Base-by-base conservation (phyloP, 345 rosid species). In the Salix brachista region DNA sequence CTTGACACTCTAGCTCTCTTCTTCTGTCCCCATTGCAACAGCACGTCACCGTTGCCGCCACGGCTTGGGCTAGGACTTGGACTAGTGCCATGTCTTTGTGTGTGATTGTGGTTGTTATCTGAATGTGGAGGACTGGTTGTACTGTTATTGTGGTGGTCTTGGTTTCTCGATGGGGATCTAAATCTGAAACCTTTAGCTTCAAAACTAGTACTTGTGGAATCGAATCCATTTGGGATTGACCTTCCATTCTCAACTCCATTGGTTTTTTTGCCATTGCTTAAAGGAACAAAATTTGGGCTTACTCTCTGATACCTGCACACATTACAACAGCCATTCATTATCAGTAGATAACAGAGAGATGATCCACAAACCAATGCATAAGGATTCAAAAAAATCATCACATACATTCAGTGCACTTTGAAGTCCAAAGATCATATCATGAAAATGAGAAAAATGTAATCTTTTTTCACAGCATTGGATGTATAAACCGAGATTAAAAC, bases 11-110 rank as follows among this genome's bases (percentile, higher is more conserved):
- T 87, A 2, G 94, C 82, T 78, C 94, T 86, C 68, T 90, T 90
- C 73, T 89, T 84, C 42, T 90, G 94, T 3, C 94, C 89, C 94
- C 92, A 90, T 79, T 87, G 90, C 65, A 90, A 71, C n/a, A 90
- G 61, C 75, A 87, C 82, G 78, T 88, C 91, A 9, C 89, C 90
- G 37, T 48, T 62, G 37, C 80, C 75, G 17, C 21, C 76, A 8
- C 79, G 75, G 78, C 78, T 79, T 23, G 81, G 80, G 69, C 80
- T 86, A 2, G 68, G 58, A n/a, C 70, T 67, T 32, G 82, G 74
- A 41, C 75, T 79, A 17, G 67, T 48, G 4, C 60, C 73, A 7
- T 37, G 65, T 39, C 66, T 76, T 23, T 69, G 79, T 25, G 56
- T 74, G 56, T 65, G 80, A 28, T 61, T 77, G 54, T 75, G 70